Conservation (phyloP, 2,329 filamentous ascomycete species). For the Fusarium transvaalense region DNA sequence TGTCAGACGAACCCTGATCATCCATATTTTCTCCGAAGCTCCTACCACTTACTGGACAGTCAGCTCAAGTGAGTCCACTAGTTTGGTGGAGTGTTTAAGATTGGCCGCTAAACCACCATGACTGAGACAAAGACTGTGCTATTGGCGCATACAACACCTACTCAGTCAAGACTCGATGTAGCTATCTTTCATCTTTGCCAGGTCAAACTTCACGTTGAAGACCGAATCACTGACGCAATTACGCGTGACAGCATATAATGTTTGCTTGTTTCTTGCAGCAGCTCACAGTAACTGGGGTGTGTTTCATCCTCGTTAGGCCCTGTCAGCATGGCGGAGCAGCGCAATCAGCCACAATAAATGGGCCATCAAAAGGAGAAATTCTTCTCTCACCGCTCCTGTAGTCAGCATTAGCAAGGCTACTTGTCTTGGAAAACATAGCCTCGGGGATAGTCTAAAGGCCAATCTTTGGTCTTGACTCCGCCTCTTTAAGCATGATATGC, state of each 20-base stretch:
- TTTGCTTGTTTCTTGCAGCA: no score
- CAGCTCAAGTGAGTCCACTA: background rate
- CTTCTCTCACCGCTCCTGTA: background rate
- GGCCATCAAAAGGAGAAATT: background rate
- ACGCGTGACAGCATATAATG: no score
- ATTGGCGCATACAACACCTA: background rate
- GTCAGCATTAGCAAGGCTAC: background rate
- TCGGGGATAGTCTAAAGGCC: background rate
- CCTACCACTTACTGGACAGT: background rate
- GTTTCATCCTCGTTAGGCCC: background rate
- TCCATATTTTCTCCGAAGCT: background rate
- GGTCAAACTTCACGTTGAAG: background rate
- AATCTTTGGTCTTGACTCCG: fast-evolving
- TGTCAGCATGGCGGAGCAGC: background rate
- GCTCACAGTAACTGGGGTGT: background rate
- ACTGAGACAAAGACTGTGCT: background rate
- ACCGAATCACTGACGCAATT: no score
- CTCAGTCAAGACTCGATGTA: no score
- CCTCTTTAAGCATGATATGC: no score
- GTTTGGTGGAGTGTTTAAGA: background rate
- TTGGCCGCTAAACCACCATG: background rate
- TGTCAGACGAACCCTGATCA: background rate
- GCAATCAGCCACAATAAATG: slow-evolving; percentile 7
- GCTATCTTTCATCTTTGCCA: background rate
- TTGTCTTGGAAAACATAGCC: no score